Evolutionary conservation across 2,329 filamentous ascomycete species (phyloP), one percentile per base, ranked within the genome.

Genomic region (Fusarium sp.): DNA sequence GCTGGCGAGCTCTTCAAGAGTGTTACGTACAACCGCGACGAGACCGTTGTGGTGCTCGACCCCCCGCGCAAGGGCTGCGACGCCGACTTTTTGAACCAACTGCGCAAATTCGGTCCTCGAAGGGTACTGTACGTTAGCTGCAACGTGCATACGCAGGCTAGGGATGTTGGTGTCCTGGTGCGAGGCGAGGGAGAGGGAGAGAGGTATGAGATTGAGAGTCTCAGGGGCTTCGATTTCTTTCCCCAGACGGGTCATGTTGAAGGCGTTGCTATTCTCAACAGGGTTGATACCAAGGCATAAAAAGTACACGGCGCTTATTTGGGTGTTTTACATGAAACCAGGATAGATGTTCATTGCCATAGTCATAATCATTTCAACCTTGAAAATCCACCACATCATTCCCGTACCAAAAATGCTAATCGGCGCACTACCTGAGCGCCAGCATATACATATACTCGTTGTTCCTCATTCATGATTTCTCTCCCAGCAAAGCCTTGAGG

Each of bases 1-100:
- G 95, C 95, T 3, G 83, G 88, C 13, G 81, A 89, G 65, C 86
- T 99, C 19, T 99, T 99, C 83, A 85, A 87, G 62, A 85, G 85
- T 58, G 88, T 96, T 39, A 80, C 55, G 1, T 94, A 92, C 75
- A 85, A 90, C 8, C 80, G 91, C 3, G 87, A 92, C 59, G 88
- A 96, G 78, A 98, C 94, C 0, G 90, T 92, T 34, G 91, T 98
- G n/a, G 90, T 99, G 61, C 89, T 99, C 53, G 95, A 99, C 74
- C 95, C 95, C n/a, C 93, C 95, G 7, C 85, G 95, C 39, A 99
- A 98, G 76, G 95, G 95, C 9, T 98, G 95, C 74, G 94, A 97
- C 70, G 87, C 88, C 43, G 85, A 85, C 64, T 99, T 99, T 75
- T 78, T 99, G 38, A 77, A 81, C 13, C 95, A 99, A 79, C 77